A percentile compares a stretch with the other conserved stretches of the same genome.
Conservation (phyloP, 805 yeast genomes). For the Maudiozyma bulderi region DNA sequence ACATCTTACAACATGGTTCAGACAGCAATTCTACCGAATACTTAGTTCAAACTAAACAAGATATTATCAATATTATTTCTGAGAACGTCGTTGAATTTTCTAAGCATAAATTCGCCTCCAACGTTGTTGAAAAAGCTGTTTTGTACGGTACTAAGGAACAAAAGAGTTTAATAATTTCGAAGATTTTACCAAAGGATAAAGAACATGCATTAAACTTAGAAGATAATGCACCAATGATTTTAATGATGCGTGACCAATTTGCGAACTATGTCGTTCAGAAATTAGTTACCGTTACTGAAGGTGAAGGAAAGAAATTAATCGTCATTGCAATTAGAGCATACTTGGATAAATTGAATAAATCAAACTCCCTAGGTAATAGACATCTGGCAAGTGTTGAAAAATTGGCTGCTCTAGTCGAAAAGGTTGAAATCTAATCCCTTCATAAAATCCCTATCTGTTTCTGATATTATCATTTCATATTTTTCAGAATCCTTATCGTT, state of each 20-base stretch:
- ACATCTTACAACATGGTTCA: conserved; percentile 55
- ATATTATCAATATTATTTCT: conserved; percentile 57
- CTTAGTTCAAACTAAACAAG: conserved; percentile 22
- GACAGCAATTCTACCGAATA: conserved; percentile 31
- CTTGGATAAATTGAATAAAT: conserved; percentile 42
- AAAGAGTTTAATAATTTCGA: conserved; percentile 51
- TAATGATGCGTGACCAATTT: conserved; percentile 96
- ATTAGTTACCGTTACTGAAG: conserved; percentile 71
- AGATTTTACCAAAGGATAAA: conserved; percentile 49
- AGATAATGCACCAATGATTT: conserved; percentile 63
- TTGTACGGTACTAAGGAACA: conserved; percentile 59
- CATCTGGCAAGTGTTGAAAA: conserved; percentile 32
- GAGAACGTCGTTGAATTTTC: conserved; percentile 71
- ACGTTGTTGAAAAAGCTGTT: conserved; percentile 92
- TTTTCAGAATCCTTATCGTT: no score
- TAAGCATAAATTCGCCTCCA: conserved; percentile 95
- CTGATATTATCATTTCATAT: no score
- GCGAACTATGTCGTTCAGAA: conserved; percentile 97
- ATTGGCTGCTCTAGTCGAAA: conserved; percentile 27
- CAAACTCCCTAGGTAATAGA: conserved; percentile 26
- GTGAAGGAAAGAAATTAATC: conserved; percentile 56
- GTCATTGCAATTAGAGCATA: conserved; percentile 73
- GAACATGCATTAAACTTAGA: conserved; percentile 38
- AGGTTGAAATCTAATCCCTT: conserved; percentile 11
- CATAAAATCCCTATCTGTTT: neutral